Evolutionary conservation across 306 rosid genomes (phyloP), one percentile per base, ranked within the genome.

Genomic region (Geum urbanum): DNA sequence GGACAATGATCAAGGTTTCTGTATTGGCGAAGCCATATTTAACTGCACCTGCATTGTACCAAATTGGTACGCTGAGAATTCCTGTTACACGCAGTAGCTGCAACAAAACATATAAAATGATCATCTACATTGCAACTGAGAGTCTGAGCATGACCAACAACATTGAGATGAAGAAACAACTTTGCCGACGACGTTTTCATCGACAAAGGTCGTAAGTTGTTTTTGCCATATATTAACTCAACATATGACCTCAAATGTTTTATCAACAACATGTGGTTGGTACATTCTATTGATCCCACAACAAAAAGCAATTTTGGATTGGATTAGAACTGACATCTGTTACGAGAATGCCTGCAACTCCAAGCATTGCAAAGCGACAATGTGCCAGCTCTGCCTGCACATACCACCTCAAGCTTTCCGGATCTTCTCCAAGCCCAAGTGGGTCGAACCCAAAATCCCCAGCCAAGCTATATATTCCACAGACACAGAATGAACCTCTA

Each of bases 391-490:
- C 97, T 49, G 97, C 99, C 75, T 94, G 99, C 72, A 94, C 99
- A 72, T 81, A 94, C 99, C 97, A 94, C 79, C 76, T 91, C 83
- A 94, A 82, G 89, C 86, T 94, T 37, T 71, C 79, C 0, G 96
- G 96, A 81, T 94, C 95, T 78, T 94, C 96, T 48, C 82, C 99
- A 41, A 94, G 99, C 39, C 97, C 97, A 70, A 94, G 96, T 46
- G 97, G 99, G 83, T 94, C 99, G 55, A 91, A 94, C 41, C 99
- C 99, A 41, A 49, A 91, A 86, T 94, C 99, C 62, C 99, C 96
- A 16, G 92, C 79, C 72, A 94, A 78, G 70, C 92, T 92, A 69
- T 71, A 62, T 45, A 67, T 47, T 18, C 45, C 16, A 32, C 8
- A 19, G 10, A n/a, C 13, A 37, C 27, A 49, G 37, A 35, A 20